phyloP scores from a whole-genome alignment of 208 protist species.

The Trypanosoma avium region DNA sequence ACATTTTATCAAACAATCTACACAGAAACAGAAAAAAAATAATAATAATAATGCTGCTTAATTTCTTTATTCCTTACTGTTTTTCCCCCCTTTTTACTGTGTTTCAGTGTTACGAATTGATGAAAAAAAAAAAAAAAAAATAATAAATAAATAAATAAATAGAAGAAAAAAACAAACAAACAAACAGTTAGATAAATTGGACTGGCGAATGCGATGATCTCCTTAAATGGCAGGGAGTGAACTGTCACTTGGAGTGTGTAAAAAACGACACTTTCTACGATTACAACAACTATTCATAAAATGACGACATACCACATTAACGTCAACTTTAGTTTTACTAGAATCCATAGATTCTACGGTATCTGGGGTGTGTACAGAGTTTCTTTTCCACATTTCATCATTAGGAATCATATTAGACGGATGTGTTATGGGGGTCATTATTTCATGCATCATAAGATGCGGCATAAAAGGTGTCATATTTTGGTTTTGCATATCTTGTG shows the following conservation, averaged over 20 bases:
- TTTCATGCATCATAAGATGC: not conserved
- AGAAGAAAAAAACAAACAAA: too few species aligned
- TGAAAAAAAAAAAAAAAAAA: too few species aligned
- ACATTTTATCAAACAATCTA: not conserved
- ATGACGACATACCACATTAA: slow-evolving; percentile 43
- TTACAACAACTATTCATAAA: slow-evolving; percentile 64
- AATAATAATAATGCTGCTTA: slow-evolving; percentile 11
- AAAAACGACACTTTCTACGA: slow-evolving; percentile 66
- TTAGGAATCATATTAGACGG: too few species aligned
- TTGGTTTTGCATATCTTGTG: not conserved
- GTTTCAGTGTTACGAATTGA: too few species aligned
- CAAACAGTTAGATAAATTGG: too few species aligned
- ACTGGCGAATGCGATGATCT: too few species aligned
- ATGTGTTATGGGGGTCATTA: too few species aligned
- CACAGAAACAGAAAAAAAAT: not conserved
- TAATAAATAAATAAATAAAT: too few species aligned
- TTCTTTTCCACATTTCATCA: not conserved
- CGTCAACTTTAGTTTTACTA: slow-evolving; percentile 3
- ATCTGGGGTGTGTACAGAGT: not conserved
- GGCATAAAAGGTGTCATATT: not conserved
- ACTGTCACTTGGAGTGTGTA: slow-evolving; percentile 22
- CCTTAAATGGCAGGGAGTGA: not conserved
- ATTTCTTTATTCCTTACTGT: not conserved
- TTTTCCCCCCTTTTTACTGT: not conserved
- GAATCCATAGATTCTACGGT: not conserved